Evolutionary conservation across 2,329 filamentous ascomycete species (phyloP).

Genomic region (Gremmenia infestans): DNA sequence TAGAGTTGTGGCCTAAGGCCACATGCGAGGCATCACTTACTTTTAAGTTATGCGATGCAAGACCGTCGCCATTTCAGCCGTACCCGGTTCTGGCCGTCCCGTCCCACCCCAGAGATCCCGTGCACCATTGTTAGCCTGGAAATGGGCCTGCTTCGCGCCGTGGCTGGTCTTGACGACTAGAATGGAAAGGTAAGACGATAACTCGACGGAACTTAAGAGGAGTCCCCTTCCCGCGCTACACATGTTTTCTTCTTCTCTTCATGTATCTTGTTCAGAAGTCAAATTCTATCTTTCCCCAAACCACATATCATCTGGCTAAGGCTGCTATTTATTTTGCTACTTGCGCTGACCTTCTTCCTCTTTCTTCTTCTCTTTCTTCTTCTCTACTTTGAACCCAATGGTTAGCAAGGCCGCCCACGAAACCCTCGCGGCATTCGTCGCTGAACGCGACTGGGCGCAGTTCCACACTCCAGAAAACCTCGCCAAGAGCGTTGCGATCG

Average conservation of each 20-base stretch:
- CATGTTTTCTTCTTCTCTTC: background rate
- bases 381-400: slow-evolving; percentile 7
- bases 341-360: slow-evolving; percentile 24
- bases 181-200: background rate
- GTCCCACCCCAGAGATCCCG: background rate
- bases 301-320: slow-evolving; percentile 33
- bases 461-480: slow-evolving; percentile 10
- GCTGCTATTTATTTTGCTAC: slow-evolving; percentile 40
- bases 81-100: too few relatives aligned
- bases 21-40: too few relatives aligned
- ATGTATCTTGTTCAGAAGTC: background rate
- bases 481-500: slow-evolving; percentile 11
- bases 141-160: background rate
- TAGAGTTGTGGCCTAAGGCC: too few relatives aligned
- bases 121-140: background rate
- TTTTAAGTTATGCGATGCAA: too few relatives aligned
- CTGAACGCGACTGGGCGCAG: slow-evolving; percentile 11
- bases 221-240: background rate
- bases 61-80: too few relatives aligned
- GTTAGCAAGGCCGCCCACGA: slow-evolving; percentile 8
- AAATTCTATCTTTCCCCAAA: background rate
- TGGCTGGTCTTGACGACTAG: background rate
- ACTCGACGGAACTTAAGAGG: background rate
- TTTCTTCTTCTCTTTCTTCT: background rate
- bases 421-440: slow-evolving; percentile 11